A percentile compares a stretch with the other conserved stretches of the same genome.
These are phyloP conservation scores for Lactarius sp. DNA, from an alignment of 768 basidiomycete species.

Conservation along the genomic window DNA sequence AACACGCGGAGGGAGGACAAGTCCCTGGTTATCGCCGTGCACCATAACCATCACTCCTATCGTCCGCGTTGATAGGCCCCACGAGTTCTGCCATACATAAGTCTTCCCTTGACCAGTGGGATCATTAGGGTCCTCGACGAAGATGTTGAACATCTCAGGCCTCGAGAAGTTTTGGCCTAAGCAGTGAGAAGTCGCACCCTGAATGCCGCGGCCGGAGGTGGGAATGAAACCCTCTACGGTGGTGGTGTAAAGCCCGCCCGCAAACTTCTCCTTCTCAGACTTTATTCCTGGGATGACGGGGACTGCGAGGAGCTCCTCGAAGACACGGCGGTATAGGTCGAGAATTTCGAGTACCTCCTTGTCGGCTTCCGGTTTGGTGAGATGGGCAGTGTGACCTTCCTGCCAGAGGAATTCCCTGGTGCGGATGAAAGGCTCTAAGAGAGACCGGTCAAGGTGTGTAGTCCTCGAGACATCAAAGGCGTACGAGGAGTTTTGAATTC, in stretches of 20 bases:
- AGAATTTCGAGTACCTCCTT: conserved; percentile 89
- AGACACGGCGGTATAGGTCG: conserved; percentile 91
- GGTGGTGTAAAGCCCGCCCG: conserved; percentile 96
- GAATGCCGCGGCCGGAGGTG: conserved; percentile 94
- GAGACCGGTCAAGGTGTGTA: not conserved
- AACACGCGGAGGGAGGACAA: conserved; percentile 96
- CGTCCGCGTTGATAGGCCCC: conserved; percentile 94
- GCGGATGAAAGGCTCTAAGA: conserved; percentile 90
- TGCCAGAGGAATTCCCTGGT: conserved; percentile 99
- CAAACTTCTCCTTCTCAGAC: conserved; percentile 99
- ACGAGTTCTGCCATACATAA: conserved; percentile 97
- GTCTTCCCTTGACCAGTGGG: conserved; percentile 60
- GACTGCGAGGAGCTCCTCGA: conserved; percentile 94
- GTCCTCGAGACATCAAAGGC: conserved; percentile 29
- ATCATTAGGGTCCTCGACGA: conserved; percentile 90
- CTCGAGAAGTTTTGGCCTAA: conserved; percentile 98
- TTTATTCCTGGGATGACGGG: conserved; percentile 97
- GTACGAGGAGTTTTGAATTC: conserved; percentile 98
- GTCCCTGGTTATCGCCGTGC: conserved; percentile 95
- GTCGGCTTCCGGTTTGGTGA: conserved; percentile 87
- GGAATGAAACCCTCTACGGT: conserved; percentile 98
- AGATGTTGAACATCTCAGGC: conserved; percentile 96
- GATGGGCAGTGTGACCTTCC: conserved; percentile 95
- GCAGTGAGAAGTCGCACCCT: conserved; percentile 96
- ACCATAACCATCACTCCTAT: conserved; percentile 99